Evolutionary conservation across 2,329 filamentous ascomycete genomes (phyloP), one percentile per base, ranked within the genome.

Genomic region (Hypoxylon sp.): DNA sequence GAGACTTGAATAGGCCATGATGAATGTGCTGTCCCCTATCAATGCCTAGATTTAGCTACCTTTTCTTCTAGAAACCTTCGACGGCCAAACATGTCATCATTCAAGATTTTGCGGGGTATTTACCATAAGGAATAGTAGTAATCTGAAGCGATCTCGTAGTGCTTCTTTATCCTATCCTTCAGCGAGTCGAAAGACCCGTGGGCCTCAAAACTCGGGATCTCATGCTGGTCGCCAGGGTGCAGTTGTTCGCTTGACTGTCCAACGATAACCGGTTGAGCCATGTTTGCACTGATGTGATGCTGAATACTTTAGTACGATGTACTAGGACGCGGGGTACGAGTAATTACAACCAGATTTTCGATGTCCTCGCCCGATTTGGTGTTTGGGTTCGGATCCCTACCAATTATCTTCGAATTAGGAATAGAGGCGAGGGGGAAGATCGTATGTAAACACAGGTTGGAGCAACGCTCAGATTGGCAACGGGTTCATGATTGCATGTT

Each of bases 1-100:
- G 79, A 62, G 81, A 81, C 62, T 80, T 80, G 54, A 88, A 90
- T 76, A 89, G 89, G 60, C 88, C 88, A 70, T 90, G 88, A 74
- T 90, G 88, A 74, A 90, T 89, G 73, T 90, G 88, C 74, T 89
- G 87, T 60, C 88, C 88, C 87, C 86, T 89, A 37, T 14, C n/a
- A 8, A 22, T 27, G 10, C 11, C 14, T 46, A 7, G 20, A 22
- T 22, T 74, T 51, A 68, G 68, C 46, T 42, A 10, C 57, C 17
- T 6, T 22, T 44, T 44, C 40, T 44, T 10, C 37, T 42, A 14
- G 6, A 42, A 7, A 17, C 14, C n/a, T 17, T 17, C 17, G 14
- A 17, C 37, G 33, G 33, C 33, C 33, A 20, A 13, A 37, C 6
- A 31, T 11, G 17, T 50, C 22, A 25, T 49, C 3, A 8, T 30